Evolutionary conservation across 495 filamentous ascomycete genomes (phyloP).

Genomic region (Usnea hakonensis): DNA sequence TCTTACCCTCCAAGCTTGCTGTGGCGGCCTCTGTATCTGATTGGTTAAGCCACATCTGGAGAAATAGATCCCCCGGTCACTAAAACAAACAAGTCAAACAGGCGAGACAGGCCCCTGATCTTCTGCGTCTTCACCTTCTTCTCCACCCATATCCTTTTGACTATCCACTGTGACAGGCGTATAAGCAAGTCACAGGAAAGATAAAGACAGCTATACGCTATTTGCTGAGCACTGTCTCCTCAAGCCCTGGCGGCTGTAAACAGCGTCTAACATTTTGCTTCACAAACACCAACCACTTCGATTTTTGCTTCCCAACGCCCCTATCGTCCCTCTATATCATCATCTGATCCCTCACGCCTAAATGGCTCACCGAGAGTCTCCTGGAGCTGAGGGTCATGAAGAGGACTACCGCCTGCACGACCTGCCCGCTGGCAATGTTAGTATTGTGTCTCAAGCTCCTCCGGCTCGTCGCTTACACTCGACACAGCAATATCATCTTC

Average conservation of each 20-base stretch:
- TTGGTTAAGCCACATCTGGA: not conserved
- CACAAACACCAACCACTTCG: not conserved
- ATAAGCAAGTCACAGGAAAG: not conserved
- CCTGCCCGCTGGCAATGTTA: constrained; percentile 54
- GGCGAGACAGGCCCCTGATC: not conserved
- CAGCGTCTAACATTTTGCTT: not conserved
- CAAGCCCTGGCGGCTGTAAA: constrained; percentile 10
- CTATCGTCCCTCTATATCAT: not conserved
- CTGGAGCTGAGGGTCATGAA: constrained; percentile 35
- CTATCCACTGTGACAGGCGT: not conserved
- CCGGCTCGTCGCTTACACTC: constrained; percentile 7
- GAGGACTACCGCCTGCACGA: constrained; percentile 62
- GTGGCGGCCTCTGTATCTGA: not conserved
- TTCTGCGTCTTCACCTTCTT: not conserved
- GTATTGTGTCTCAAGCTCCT: constrained; percentile 24
- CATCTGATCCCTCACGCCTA: constrained; percentile 10
- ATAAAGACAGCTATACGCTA: not conserved
- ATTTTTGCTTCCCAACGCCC: not conserved
- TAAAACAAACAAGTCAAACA: not conserved
- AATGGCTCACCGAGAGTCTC: constrained; percentile 49
- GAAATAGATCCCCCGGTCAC: not conserved
- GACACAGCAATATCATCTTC: constrained; percentile 44
- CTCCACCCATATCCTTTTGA: not conserved
- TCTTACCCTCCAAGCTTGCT: not conserved
- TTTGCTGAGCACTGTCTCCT: constrained; percentile 1